Percentiles rank a stretch among this genome's conserved stretches.
These are phyloP conservation scores for Sclerotinia spermophila DNA, from an alignment of 2,329 filamentous ascomycete genomes.

Conservation along the genomic window DNA sequence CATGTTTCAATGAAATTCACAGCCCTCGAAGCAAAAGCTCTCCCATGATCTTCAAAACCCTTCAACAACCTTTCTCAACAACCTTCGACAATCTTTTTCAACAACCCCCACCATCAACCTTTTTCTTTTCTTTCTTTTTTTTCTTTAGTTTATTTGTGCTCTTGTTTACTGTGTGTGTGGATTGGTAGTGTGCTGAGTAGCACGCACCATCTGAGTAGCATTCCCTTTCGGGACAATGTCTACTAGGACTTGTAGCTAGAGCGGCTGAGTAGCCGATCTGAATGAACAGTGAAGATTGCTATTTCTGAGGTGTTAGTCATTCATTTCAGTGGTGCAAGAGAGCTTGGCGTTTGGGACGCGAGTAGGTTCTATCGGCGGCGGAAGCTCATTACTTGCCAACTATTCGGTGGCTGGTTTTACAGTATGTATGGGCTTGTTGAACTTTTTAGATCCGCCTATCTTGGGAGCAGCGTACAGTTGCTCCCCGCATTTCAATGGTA, in stretches of 20 bases:
- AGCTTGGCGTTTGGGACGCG: slow-evolving; percentile 6
- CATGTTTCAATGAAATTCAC: not conserved
- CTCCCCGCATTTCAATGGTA: slow-evolving; percentile 8
- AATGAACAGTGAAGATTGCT: slow-evolving; percentile 1
- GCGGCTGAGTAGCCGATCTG: slow-evolving; percentile 7
- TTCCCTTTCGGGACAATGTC: not conserved
- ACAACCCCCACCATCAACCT: not conserved
- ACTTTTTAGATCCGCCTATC: slow-evolving; percentile 7
- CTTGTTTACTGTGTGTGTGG: not conserved
- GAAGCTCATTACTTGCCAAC: slow-evolving; percentile 3
- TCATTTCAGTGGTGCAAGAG: slow-evolving; percentile 6
- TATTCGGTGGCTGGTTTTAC: slow-evolving; percentile 3
- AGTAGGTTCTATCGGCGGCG: slow-evolving; percentile 10
- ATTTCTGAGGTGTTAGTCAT: slow-evolving; percentile 1
- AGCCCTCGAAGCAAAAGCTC: not conserved
- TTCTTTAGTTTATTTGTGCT: not conserved
- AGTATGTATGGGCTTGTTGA: slow-evolving; percentile 11
- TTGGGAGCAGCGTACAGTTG: slow-evolving; percentile 9
- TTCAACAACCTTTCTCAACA: not conserved
- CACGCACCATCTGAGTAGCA: not conserved
- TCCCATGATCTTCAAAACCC: too few species aligned
- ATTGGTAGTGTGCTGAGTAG: not conserved
- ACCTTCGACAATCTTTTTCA: not conserved
- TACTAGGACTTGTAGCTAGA: slow-evolving; percentile 12
- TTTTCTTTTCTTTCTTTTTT: not conserved